Conservation (phyloP, 2,329 filamentous ascomycete species). For the Penicillium sp. region DNA sequence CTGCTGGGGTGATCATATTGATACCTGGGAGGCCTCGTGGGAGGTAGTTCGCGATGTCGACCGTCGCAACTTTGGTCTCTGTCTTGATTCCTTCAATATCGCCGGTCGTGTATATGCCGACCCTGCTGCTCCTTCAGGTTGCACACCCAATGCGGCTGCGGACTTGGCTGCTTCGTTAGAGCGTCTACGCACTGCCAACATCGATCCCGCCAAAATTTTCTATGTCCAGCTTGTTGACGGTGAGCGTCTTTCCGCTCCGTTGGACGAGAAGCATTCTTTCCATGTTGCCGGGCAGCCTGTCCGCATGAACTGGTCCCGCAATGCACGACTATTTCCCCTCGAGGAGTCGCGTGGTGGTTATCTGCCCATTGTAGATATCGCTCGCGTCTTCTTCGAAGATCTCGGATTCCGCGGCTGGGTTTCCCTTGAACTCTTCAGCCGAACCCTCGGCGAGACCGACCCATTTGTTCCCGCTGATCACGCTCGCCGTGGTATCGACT, state of each 20-base stretch:
- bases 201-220: conserved; percentile 64
- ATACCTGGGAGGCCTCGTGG: conserved; percentile 73
- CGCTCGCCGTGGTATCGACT: conserved; percentile 27
- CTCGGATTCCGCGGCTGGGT: conserved; percentile 29
- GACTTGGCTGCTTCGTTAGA: conserved; percentile 56
- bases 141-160: conserved; percentile 54
- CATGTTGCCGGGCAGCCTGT: conserved; percentile 58
- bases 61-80: conserved; percentile 73
- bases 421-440: conserved; percentile 27
- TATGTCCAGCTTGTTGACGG: conserved; percentile 75
- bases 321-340: conserved; percentile 69
- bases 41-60: conserved; percentile 65
- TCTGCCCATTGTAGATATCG: conserved; percentile 63
- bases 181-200: conserved; percentile 54
- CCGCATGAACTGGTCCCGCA: conserved; percentile 75
- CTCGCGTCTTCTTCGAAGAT: conserved; percentile 34
- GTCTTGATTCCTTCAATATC: conserved; percentile 77
- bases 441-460: conserved; percentile 26
- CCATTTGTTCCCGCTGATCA: conserved; percentile 26
- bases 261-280: conserved; percentile 48
- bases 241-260: conserved; percentile 59
- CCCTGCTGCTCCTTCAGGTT: conserved; percentile 55
- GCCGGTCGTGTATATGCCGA: conserved; percentile 71
- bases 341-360: conserved; percentile 62
- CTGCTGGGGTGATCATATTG: conserved; percentile 67